These are phyloP conservation scores for Phylloporus sp. DNA, from an alignment of 1,284 basidiomycete species.

Conservation along the genomic window DNA sequence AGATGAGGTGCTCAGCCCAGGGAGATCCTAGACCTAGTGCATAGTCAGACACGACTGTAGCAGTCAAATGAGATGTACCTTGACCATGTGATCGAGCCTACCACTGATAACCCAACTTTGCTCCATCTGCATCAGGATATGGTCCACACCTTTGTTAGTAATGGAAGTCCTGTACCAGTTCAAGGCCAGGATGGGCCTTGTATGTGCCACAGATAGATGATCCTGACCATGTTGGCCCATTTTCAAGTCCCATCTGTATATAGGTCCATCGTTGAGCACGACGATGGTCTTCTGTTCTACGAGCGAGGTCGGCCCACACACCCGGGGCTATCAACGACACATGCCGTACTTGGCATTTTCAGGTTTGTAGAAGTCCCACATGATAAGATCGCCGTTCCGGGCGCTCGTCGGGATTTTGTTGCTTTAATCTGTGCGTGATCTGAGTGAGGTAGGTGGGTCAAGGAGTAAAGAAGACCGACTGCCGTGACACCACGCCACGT, in stretches of 20 bases:
- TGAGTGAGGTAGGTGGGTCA: background rate
- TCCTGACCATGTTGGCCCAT: slow-evolving; percentile 75
- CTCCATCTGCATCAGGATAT: slow-evolving; percentile 25
- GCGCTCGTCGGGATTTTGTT: slow-evolving; percentile 85
- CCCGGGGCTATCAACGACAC: slow-evolving; percentile 21
- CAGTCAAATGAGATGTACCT: slow-evolving; percentile 46
- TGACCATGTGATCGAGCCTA: slow-evolving; percentile 81
- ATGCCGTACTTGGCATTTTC: slow-evolving; percentile 74
- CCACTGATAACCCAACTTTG: slow-evolving; percentile 83
- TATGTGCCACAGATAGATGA: slow-evolving; percentile 79
- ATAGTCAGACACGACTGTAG: no score
- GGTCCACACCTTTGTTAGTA: slow-evolving; percentile 24
- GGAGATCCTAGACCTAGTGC: slow-evolving; percentile 78
- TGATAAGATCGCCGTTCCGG: slow-evolving; percentile 80
- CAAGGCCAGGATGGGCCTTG: slow-evolving; percentile 73
- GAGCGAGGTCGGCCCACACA: slow-evolving; percentile 18
- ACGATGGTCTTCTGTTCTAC: slow-evolving; percentile 74
- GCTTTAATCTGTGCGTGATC: slow-evolving; percentile 56
- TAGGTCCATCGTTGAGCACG: slow-evolving; percentile 81
- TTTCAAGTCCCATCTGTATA: slow-evolving; percentile 77
- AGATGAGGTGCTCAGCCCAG: slow-evolving; percentile 47
- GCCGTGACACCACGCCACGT: slow-evolving; percentile 81
- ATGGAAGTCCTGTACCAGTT: slow-evolving; percentile 66
- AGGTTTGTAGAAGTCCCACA: slow-evolving; percentile 81
- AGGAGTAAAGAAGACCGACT: slow-evolving; percentile 49